phyloP scores from a whole-genome alignment of 1,139 yeast species.

The Taphrina betulina region DNA sequence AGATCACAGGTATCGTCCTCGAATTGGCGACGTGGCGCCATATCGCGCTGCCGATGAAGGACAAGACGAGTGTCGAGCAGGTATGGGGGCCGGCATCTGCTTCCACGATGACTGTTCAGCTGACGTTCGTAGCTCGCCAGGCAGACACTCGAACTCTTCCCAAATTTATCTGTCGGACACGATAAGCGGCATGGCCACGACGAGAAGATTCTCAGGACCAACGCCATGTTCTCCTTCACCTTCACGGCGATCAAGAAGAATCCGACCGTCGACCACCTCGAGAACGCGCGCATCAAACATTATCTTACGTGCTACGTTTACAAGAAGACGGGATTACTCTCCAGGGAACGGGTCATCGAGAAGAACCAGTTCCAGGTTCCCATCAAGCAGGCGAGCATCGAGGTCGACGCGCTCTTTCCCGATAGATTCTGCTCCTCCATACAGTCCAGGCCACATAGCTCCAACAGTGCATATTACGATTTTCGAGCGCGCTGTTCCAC shows the following conservation, averaged over 20 bases:
- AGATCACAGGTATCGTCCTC: conserved; percentile 20
- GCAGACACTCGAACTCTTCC: conserved; percentile 26
- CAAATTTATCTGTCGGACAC: conserved; percentile 10
- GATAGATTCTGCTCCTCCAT: conserved; percentile 20
- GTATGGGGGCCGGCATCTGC: neutral
- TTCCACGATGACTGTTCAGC: no score
- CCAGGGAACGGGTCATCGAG: conserved; percentile 19
- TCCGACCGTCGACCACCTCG: conserved; percentile 27
- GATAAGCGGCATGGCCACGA: conserved; percentile 22
- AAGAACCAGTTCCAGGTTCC: conserved; percentile 29
- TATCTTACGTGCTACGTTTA: conserved; percentile 29
- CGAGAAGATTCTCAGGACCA: conserved; percentile 10
- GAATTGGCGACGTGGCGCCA: conserved; percentile 29
- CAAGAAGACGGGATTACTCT: conserved; percentile 18
- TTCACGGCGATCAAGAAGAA: conserved; percentile 12
- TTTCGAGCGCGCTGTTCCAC: conserved; percentile 31
- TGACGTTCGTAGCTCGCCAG: conserved; percentile 1
- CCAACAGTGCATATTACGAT: conserved; percentile 6
- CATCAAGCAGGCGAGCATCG: conserved; percentile 8
- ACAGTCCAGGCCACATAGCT: conserved; percentile 17
- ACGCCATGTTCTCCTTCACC: conserved; percentile 29
- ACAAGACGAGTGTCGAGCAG: conserved; percentile 25
- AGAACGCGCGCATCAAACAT: conserved; percentile 28
- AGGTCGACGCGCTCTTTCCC: conserved; percentile 27
- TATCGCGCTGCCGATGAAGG: conserved; percentile 2